These are phyloP conservation scores for Fibroporia radiculosa DNA, from an alignment of 768 basidiomycete species.

Conservation along the genomic window DNA sequence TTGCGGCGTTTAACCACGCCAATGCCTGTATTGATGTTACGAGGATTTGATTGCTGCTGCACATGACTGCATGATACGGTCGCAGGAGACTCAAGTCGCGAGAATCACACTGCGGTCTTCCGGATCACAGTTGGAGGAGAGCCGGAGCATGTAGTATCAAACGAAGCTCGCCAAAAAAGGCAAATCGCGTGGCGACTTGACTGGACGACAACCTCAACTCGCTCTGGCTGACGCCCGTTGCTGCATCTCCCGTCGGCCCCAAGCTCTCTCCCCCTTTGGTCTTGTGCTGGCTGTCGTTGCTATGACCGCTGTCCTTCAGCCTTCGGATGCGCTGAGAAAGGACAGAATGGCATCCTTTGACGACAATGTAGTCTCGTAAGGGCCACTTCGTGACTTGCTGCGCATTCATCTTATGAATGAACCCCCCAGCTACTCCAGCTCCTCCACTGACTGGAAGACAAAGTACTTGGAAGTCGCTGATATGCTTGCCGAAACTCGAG, in stretches of 20 bases:
- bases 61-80: too few species aligned
- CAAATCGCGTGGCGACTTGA: not conserved
- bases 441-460: conserved; percentile 62
- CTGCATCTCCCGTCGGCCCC: conserved; percentile 6
- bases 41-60: too few species aligned
- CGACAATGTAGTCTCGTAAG: conserved; percentile 56
- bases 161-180: not conserved
- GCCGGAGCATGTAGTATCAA: too few species aligned
- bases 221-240: not conserved
- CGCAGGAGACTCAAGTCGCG: too few species aligned
- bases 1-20: too few species aligned
- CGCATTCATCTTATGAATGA: conserved; percentile 7
- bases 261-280: too few species aligned
- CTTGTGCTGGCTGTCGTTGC: conserved; percentile 9
- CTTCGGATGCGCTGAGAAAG: conserved; percentile 51
- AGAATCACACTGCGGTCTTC: too few species aligned
- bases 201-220: not conserved
- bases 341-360: conserved; percentile 55
- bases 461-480: conserved; percentile 80
- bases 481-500: conserved; percentile 76
- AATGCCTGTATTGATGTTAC: too few species aligned
- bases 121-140: not conserved
- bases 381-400: conserved; percentile 2
- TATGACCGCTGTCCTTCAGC: conserved; percentile 49
- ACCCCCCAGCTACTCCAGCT: conserved; percentile 42